These are phyloP conservation scores for Xylaria nigripes DNA, from an alignment of 495 filamentous ascomycete species.

Conservation along the genomic window DNA sequence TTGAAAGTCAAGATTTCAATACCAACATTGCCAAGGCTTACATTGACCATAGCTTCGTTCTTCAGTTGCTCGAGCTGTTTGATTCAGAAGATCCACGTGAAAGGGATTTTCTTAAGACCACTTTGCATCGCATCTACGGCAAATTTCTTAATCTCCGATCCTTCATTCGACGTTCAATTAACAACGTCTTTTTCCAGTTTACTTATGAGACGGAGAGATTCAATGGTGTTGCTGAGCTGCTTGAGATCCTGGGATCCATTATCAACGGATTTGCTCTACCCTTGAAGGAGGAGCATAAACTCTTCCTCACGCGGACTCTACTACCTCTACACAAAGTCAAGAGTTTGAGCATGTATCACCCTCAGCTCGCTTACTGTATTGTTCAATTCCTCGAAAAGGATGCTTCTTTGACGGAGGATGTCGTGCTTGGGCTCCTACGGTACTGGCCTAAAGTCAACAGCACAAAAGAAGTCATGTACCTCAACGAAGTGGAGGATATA, in stretches of 20 bases:
- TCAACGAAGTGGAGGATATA: constrained; percentile 99
- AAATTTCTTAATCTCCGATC: constrained; percentile 98
- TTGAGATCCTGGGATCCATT: constrained; percentile 96
- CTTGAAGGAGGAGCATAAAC: constrained; percentile 97
- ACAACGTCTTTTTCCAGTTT: constrained; percentile 99
- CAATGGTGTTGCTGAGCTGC: constrained; percentile 93
- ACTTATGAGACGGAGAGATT: constrained; percentile 97
- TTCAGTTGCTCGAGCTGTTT: constrained; percentile 95
- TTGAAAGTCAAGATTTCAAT: constrained; percentile 99
- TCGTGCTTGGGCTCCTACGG: constrained; percentile 86
- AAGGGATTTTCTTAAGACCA: constrained; percentile 97
- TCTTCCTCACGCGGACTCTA: constrained; percentile 89
- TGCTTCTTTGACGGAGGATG: constrained; percentile 93
- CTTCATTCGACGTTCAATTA: constrained; percentile 96
- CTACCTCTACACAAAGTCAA: constrained; percentile 97
- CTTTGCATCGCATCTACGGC: constrained; percentile 94
- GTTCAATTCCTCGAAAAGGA: constrained; percentile 99
- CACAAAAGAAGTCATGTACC: constrained; percentile 99
- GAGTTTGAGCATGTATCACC: constrained; percentile 99
- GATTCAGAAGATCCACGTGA: constrained; percentile 98
- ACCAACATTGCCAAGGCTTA: constrained; percentile 99
- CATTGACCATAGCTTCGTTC: constrained; percentile 95
- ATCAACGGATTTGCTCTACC: constrained; percentile 98
- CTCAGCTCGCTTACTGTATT: constrained; percentile 96
- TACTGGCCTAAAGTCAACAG: constrained; percentile 99